These are phyloP conservation scores for Acer campestre DNA, from an alignment of 345 rosid genomes.

Conservation along the genomic window DNA sequence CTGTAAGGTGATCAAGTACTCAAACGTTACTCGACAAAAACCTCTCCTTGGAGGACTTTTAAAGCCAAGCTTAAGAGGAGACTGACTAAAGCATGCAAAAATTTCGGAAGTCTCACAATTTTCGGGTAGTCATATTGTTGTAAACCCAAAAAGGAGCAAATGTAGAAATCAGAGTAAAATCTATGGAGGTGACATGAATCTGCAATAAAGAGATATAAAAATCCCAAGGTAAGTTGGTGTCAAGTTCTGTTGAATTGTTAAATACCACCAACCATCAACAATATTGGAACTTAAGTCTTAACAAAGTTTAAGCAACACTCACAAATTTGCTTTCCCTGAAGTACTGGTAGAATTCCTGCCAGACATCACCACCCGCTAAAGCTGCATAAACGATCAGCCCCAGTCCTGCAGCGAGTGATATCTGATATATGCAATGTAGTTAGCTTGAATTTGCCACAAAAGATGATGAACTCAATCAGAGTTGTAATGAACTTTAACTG, in stretches of 20 bases:
- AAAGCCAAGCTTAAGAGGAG: background rate
- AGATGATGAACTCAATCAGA: background rate
- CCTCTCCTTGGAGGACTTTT: background rate
- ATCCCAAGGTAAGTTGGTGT: background rate
- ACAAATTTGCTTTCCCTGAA: slow-evolving; percentile 82
- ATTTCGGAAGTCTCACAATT: slow-evolving; percentile 44
- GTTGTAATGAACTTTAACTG: background rate
- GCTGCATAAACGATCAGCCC: slow-evolving; percentile 58
- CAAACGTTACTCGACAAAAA: background rate
- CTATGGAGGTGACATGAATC: slow-evolving; percentile 72
- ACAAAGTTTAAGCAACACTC: slow-evolving; percentile 27
- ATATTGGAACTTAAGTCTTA: background rate
- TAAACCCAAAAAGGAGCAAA: slow-evolving; percentile 96
- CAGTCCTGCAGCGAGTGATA: slow-evolving; percentile 62
- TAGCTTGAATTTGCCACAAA: slow-evolving; percentile 14
- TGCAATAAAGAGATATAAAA: slow-evolving; percentile 33
- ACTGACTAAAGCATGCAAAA: background rate
- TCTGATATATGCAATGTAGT: slow-evolving; percentile 46
- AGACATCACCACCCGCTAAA: slow-evolving; percentile 48
- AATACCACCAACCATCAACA: background rate
- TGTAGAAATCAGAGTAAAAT: slow-evolving; percentile 68
- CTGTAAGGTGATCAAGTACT: slow-evolving; percentile 33
- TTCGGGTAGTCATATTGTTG: slow-evolving; percentile 78
- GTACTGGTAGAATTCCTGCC: slow-evolving; percentile 76
- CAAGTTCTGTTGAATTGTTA: no score